A percentile compares a stretch with the other conserved stretches of the same genome.
Conservation (phyloP, 176 grass and related monocot species). For the Canna indica region DNA sequence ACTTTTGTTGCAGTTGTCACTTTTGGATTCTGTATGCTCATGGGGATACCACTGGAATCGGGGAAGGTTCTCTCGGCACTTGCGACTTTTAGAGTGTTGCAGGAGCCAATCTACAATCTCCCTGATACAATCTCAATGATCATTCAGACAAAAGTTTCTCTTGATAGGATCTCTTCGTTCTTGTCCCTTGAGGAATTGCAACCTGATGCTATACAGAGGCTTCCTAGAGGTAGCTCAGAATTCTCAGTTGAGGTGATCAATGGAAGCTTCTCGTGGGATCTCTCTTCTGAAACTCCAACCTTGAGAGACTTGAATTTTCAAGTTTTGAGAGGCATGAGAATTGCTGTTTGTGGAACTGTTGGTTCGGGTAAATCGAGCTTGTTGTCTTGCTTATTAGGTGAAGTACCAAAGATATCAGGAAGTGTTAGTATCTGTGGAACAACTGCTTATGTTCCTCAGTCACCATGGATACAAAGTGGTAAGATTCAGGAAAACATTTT, state of each 20-base stretch:
- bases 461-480: constrained; percentile 43
- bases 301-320: constrained; percentile 45
- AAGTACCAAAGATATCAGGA: constrained; percentile 54
- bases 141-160: constrained; percentile 68
- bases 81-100: constrained; percentile 61
- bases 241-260: constrained; percentile 32
- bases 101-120: constrained; percentile 52
- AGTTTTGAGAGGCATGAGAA: constrained; percentile 31
- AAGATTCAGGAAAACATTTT: constrained; percentile 41
- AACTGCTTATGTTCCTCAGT: constrained; percentile 32
- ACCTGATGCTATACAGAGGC: constrained; percentile 31
- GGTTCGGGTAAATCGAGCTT: constrained; percentile 77
- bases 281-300: constrained; percentile 25
- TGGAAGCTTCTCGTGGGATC: constrained; percentile 62
- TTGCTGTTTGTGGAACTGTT: constrained; percentile 63
- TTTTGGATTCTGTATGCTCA: constrained; percentile 47
- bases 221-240: constrained; percentile 34
- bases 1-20: constrained; percentile 69
- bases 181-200: constrained; percentile 46
- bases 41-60: constrained; percentile 53
- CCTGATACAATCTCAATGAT: constrained; percentile 37
- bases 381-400: constrained; percentile 61
- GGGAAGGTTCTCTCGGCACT: constrained; percentile 62
- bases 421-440: constrained; percentile 20
- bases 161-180: constrained; percentile 51